phyloP scores from a whole-genome alignment of 2,329 filamentous ascomycete species.

The Graphiopsis chlorocephala region DNA sequence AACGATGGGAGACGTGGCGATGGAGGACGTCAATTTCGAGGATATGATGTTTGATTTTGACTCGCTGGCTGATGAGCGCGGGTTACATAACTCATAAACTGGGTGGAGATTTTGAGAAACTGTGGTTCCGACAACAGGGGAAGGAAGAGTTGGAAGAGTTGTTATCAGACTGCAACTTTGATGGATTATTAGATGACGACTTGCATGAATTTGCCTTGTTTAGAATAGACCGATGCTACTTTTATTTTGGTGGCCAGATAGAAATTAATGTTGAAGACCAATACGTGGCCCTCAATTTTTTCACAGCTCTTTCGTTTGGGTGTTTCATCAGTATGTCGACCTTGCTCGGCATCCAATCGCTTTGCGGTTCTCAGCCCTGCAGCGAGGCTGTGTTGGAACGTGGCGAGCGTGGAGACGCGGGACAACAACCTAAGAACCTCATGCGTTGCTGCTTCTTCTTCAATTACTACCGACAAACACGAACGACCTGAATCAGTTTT shows the following conservation, averaged over 20 bases:
- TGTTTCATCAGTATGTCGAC: neutral
- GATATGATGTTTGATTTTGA: conserved; percentile 29
- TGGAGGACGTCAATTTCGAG: conserved; percentile 23
- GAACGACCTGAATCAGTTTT: neutral
- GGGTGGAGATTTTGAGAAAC: neutral
- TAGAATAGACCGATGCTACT: conserved; percentile 11
- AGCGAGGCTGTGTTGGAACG: neutral
- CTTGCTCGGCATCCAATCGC: neutral
- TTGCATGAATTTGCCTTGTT: conserved; percentile 8
- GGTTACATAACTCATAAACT: neutral
- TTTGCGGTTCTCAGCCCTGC: neutral
- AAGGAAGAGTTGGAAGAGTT: neutral
- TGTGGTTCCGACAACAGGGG: neutral
- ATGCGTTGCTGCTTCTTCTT: neutral
- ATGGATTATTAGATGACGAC: neutral
- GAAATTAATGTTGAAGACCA: neutral
- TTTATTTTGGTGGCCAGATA: neutral
- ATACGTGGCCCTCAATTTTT: neutral
- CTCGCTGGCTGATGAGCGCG: neutral
- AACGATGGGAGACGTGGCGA: conserved; percentile 1
- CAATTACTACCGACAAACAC: neutral
- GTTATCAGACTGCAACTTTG: neutral
- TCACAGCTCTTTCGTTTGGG: neutral
- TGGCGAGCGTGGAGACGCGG: neutral
- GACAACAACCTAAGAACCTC: neutral